Conservation (phyloP, 495 filamentous ascomycete genomes). For the Neurospora discreta region DNA sequence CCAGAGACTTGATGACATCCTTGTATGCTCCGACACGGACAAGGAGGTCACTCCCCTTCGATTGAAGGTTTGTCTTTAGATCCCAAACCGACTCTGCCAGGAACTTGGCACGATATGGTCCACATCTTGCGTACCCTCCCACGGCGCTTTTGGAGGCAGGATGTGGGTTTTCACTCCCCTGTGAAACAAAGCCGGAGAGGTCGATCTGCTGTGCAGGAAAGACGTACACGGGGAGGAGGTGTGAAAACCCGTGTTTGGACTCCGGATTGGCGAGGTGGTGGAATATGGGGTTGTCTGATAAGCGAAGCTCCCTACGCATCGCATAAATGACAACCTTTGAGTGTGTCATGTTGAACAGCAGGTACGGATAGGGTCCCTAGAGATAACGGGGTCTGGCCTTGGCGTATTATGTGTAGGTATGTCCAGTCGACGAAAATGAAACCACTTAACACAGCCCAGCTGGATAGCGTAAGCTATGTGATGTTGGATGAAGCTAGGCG, state of each 20-base stretch:
- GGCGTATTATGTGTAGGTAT: background rate
- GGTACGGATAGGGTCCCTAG: background rate
- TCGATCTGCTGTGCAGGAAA: slow-evolving; percentile 56
- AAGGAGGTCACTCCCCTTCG: slow-evolving; percentile 44
- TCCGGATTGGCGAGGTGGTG: slow-evolving; percentile 38
- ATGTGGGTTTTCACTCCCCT: slow-evolving; percentile 38
- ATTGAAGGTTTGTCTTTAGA: slow-evolving; percentile 44
- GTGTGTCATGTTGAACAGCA: slow-evolving; percentile 18
- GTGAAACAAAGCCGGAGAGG: slow-evolving; percentile 52
- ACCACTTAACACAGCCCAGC: background rate
- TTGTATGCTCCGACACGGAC: slow-evolving; percentile 49
- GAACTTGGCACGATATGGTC: slow-evolving; percentile 56
- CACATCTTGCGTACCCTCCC: slow-evolving; percentile 55
- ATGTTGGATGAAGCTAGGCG: background rate
- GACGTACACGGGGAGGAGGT: slow-evolving; percentile 55
- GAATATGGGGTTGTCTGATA: slow-evolving; percentile 57
- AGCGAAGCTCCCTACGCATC: slow-evolving; percentile 54
- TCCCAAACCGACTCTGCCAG: slow-evolving; percentile 58
- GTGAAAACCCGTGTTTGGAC: slow-evolving; percentile 39
- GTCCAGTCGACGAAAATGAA: background rate
- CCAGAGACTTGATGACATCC: slow-evolving; percentile 41
- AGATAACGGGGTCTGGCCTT: background rate
- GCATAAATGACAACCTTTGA: slow-evolving; percentile 47
- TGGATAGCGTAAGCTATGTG: background rate
- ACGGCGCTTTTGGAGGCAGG: slow-evolving; percentile 45